These are phyloP conservation scores for Gelatoporia subvermispora DNA, from an alignment of 768 basidiomycete genomes.

Conservation along the genomic window DNA sequence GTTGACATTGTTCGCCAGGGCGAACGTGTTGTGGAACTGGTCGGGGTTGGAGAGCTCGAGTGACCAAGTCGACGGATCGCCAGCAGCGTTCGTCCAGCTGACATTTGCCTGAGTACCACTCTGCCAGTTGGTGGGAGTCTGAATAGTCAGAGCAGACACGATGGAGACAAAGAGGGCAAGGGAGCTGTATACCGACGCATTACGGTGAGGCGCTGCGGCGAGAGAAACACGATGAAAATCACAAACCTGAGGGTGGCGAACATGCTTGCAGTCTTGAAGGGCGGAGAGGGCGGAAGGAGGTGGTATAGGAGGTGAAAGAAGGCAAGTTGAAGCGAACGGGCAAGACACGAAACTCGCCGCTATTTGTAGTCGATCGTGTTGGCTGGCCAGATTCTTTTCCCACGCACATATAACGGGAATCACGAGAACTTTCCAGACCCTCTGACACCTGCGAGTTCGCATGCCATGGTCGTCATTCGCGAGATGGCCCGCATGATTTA, in stretches of 20 bases:
- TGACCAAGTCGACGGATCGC: conserved; percentile 41
- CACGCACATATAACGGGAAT: background rate
- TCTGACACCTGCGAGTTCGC: background rate
- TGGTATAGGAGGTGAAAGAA: background rate
- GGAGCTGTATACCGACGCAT: conserved; percentile 24
- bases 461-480: background rate
- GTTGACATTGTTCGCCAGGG: conserved; percentile 51
- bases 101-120: conserved; percentile 35
- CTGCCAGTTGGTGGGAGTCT: conserved; percentile 28
- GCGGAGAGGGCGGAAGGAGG: conserved; percentile 4
- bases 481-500: background rate
- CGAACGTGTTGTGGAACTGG: conserved; percentile 47
- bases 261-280: conserved; percentile 34
- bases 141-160: conserved; percentile 35
- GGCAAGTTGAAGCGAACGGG: too few species aligned
- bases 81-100: conserved; percentile 37
- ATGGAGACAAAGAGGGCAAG: conserved; percentile 42
- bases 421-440: conserved; percentile 1
- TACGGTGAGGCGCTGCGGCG: too few species aligned
- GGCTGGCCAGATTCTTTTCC: background rate
- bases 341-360: too few species aligned
- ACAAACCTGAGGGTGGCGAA: conserved; percentile 45
- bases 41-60: conserved; percentile 42
- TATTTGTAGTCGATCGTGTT: background rate
- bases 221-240: background rate